Evolutionary conservation across 768 basidiomycete species (phyloP), one percentile per base, ranked within the genome.

Genomic region (Paxillus ammoniavirescens): DNA sequence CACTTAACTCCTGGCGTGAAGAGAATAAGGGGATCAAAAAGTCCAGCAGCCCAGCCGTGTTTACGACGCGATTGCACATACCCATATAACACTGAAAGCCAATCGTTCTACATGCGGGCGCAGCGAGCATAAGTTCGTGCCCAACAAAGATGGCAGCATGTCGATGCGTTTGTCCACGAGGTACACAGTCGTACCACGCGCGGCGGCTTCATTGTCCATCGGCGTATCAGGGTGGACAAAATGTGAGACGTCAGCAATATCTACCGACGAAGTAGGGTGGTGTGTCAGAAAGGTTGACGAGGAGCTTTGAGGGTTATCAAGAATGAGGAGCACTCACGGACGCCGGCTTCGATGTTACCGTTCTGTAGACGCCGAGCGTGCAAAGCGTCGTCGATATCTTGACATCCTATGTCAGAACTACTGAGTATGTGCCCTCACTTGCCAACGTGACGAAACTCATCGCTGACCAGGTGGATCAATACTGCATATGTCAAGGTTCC

Each of bases 151-250:
- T 0, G 97, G 97, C 45, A 99, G 77, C 97, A 99, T 99, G 74
- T 98, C 97, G 47, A 99, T 93, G 33, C 96, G 91, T 71, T 95
- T 96, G 76, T 99, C 96, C 5, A 98, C 96, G 2, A 99, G 82
- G 68, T 98, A 99, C 1, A 99, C 96, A 0, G 96, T 98, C 5
- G 96, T 98, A 5, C 96, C 96, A 55, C 96, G 78, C 15, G 93
- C 82, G n/a, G 94, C 91, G 18, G 96, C 96, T 69, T 99, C 96
- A 42, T 75, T 86, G 61, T 99, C 96, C 93, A 99, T 98, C 0
- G 95, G 84, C 40, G 89, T 99, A 62, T 95, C 92, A 2, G 94
- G 78, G 49, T 81, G 84, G 1, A 99, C 96, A 60, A 99, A 99
- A 69, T 98, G 86, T 6, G 96, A 97, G 2, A 99, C 96, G 65